Evolutionary conservation across 768 basidiomycete species (phyloP).

Genomic region (Fomitopsis serialis): DNA sequence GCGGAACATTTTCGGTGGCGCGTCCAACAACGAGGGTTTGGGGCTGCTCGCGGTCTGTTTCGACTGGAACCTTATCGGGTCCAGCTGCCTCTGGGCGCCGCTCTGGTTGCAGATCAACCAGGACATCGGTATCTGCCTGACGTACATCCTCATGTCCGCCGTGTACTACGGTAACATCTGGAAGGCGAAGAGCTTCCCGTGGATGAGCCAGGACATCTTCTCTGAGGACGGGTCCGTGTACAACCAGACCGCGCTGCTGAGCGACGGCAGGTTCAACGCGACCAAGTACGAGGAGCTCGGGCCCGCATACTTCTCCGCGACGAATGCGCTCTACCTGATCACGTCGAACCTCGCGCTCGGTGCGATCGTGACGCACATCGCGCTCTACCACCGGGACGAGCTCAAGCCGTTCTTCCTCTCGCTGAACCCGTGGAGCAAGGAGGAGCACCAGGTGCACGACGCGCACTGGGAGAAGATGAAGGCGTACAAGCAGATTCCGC

Average conservation of each 20-base stretch:
- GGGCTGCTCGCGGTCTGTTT: conserved; percentile 53
- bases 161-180: conserved; percentile 43
- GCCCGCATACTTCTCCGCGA: conserved; percentile 33
- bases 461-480: conserved; percentile 53
- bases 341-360: conserved; percentile 30
- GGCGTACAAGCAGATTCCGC: conserved; percentile 37
- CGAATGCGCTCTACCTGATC: conserved; percentile 29
- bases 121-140: conserved; percentile 24
- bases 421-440: conserved; percentile 30
- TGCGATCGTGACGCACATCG: conserved; percentile 28
- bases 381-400: conserved; percentile 32
- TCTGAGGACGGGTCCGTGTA: conserved; percentile 19
- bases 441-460: conserved; percentile 23
- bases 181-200: conserved; percentile 56
- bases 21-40: conserved; percentile 49
- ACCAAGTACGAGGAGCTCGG: conserved; percentile 21
- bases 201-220: conserved; percentile 32
- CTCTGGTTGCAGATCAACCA: conserved; percentile 22
- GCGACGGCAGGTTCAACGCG: conserved; percentile 27
- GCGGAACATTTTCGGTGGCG: conserved; percentile 28
- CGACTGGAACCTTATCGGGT: conserved; percentile 58
- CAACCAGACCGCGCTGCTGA: conserved; percentile 46
- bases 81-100: conserved; percentile 32
- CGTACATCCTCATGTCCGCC: conserved; percentile 25
- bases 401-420: conserved; percentile 29